Base-by-base conservation (phyloP, 176 grass and related monocot genomes). In the Eragrostis nindensis region DNA sequence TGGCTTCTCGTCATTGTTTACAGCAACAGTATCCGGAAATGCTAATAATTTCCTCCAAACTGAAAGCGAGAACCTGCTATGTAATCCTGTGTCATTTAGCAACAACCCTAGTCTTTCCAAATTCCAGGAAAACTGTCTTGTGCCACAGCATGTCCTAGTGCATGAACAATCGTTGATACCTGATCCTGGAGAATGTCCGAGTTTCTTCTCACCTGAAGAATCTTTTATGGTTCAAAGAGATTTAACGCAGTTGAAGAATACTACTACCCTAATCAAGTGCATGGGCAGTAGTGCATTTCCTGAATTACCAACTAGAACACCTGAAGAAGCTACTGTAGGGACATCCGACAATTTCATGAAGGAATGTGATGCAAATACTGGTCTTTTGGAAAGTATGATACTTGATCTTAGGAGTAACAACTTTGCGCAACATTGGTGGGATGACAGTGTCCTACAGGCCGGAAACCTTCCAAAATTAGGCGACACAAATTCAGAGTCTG, bases 391-490 rank as follows among this genome's bases (percentile, higher is more conserved):
- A 75, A 85, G 87, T 73, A 89, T 73, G 52, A 81, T 85, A 52
- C 67, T 91, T 32, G 82, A 93, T 79, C 77, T 81, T 49, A 71
- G 89, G 68, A 67, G 29, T 67, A 79, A 67, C 21, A 79, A 2
- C 19, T 40, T 41, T 67, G 62, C 85, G 42, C 86, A 89, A 79
- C 86, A 99, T 83, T 93, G 86, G 63, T 95, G 88, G 90, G 73
- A 91, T 80, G 79, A 88, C 17, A 79, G 61, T 67, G 46, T 73
- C 39, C 47, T 93, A 21, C 53, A 78, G 66, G 77, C 43, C 71
- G 85, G 68, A 71, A 90, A 82, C 62, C 68, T 65, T 65, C 60
- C 89, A 56, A 83, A 88, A 89, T 87, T 86, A 21, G 81, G 87
- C 52, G 71, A 71, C 43, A 88, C 17, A 16, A 38, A 74, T 39